phyloP scores from a whole-genome alignment of 2,329 filamentous ascomycete species.

The Emergomyces africanus region DNA sequence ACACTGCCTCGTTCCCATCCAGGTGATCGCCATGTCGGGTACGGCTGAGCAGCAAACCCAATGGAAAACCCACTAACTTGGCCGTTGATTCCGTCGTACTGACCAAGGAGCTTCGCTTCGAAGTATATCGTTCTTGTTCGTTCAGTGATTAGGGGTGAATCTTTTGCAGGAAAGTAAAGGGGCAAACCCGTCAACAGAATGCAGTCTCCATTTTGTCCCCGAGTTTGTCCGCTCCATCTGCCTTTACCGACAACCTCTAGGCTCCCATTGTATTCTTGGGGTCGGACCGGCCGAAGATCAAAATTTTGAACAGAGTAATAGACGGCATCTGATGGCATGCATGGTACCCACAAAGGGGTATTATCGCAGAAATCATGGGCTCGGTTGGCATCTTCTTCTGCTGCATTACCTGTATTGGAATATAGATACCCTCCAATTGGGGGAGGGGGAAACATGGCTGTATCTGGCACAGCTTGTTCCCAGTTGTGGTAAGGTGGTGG shows the following conservation, averaged over 20 bases:
- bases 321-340: constrained; percentile 29
- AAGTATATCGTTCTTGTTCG: constrained; percentile 46
- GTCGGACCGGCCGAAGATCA: constrained; percentile 34
- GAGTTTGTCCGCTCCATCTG: constrained; percentile 35
- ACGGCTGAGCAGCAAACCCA: constrained; percentile 48
- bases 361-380: constrained; percentile 44
- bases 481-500: constrained; percentile 51
- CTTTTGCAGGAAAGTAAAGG: constrained; percentile 40
- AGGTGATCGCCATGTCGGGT: constrained; percentile 48
- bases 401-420: constrained; percentile 47
- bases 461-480: constrained; percentile 46
- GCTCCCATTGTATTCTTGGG: constrained; percentile 30
- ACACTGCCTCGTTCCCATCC: constrained; percentile 51
- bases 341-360: constrained; percentile 40
- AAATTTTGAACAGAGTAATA: constrained; percentile 31
- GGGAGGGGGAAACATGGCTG: constrained; percentile 45
- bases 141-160: constrained; percentile 37
- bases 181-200: constrained; percentile 43
- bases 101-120: constrained; percentile 39
- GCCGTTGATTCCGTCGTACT: constrained; percentile 21
- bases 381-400: constrained; percentile 39
- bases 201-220: constrained; percentile 34
- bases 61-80: constrained; percentile 44
- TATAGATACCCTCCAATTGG: constrained; percentile 41
- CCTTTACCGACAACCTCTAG: constrained; percentile 23